phyloP scores from a whole-genome alignment of 805 yeast species.

The Wickerhamomyces ciferrii region DNA sequence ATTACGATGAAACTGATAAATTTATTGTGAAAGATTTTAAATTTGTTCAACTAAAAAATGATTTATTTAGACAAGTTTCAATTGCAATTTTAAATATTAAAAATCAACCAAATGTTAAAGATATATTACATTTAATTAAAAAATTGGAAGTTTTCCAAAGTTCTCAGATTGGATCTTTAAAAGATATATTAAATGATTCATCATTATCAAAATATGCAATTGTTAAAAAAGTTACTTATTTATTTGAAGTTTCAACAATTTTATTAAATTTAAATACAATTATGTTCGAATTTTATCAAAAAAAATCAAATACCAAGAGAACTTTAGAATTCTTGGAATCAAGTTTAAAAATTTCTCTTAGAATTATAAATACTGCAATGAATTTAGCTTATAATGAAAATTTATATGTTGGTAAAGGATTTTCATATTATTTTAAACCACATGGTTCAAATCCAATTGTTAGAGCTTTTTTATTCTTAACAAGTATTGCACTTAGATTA shows the following conservation, averaged over 20 bases:
- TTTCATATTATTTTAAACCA: constrained; percentile 39
- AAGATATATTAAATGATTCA: constrained; percentile 10
- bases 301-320: constrained; percentile 19
- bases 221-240: constrained; percentile 18
- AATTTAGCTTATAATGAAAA: constrained; percentile 27
- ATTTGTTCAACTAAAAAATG: constrained; percentile 25
- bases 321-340: constrained; percentile 32
- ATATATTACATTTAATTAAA: constrained; percentile 25
- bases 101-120: constrained; percentile 27
- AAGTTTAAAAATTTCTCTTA: constrained; percentile 21
- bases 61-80: constrained; percentile 26
- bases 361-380: constrained; percentile 27
- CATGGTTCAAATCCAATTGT: constrained; percentile 7
- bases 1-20: constrained; percentile 31
- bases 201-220: constrained; percentile 9
- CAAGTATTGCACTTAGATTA: constrained; percentile 7
- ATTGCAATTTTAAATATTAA: constrained; percentile 27
- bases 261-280: constrained; percentile 29
- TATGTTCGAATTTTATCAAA: constrained; percentile 36
- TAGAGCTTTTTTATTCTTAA: constrained; percentile 9
- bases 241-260: constrained; percentile 24
- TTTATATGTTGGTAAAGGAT: constrained; percentile 35
- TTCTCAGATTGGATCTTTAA: constrained; percentile 21
- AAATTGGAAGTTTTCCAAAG: constrained; percentile 29
- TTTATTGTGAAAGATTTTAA: constrained; percentile 27